These are phyloP conservation scores for Golubevia sp. DNA, from an alignment of 1,284 basidiomycete genomes.

Conservation along the genomic window DNA sequence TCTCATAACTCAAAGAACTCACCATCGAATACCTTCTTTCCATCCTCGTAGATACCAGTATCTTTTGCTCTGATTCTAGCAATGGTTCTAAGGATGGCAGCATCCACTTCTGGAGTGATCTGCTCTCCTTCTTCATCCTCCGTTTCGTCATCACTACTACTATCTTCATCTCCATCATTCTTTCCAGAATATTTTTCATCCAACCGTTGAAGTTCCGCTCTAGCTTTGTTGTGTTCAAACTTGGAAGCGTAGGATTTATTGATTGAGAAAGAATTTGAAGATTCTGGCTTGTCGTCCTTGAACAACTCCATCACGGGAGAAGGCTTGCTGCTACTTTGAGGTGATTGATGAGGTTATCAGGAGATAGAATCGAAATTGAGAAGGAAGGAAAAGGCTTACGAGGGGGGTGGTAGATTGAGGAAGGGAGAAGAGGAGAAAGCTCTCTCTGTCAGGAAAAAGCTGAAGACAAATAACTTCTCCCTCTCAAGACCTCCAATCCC, in stretches of 20 bases:
- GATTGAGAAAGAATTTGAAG: slow-evolving; percentile 21
- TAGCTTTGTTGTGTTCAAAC: slow-evolving; percentile 53
- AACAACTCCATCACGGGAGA: too few relatives aligned
- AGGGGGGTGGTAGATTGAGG: too few relatives aligned
- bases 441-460: too few relatives aligned
- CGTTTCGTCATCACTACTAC: slow-evolving; percentile 68
- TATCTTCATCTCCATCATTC: slow-evolving; percentile 23
- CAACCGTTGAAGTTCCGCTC: slow-evolving; percentile 46
- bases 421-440: too few relatives aligned
- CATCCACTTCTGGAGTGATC: slow-evolving; percentile 90
- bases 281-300: too few relatives aligned
- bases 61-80: slow-evolving; percentile 83
- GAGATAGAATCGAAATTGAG: too few relatives aligned
- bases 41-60: slow-evolving; percentile 77
- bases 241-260: slow-evolving; percentile 52
- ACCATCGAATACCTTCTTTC: slow-evolving; percentile 42
- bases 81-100: slow-evolving; percentile 88
- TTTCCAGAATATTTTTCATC: slow-evolving; percentile 42
- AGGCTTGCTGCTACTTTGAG: too few relatives aligned
- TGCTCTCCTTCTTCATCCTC: slow-evolving; percentile 97
- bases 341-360: too few relatives aligned
- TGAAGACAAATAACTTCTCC: too few relatives aligned
- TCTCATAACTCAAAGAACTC: slow-evolving; percentile 7
- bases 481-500: too few relatives aligned
- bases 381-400: too few relatives aligned